Conservation (phyloP, 2,329 filamentous ascomycete species). For the Nannizzia gypsea region DNA sequence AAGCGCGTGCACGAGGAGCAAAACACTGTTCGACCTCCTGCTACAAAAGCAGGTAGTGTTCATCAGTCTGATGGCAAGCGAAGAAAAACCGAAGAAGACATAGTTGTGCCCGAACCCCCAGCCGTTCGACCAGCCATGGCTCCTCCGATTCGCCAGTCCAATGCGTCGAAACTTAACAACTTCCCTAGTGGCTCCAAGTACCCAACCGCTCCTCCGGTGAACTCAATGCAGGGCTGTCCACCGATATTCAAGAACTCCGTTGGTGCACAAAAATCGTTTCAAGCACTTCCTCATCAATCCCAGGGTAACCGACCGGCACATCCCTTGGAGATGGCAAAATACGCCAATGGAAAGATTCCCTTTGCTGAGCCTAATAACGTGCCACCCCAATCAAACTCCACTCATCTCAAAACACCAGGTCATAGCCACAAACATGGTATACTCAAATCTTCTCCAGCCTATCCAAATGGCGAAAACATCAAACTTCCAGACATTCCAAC, state of each 20-base stretch:
- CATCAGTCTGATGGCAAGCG: conserved; percentile 67
- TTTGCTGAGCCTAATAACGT: conserved; percentile 62
- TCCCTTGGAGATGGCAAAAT: conserved; percentile 73
- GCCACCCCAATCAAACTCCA: not conserved
- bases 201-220: conserved; percentile 25
- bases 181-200: conserved; percentile 28
- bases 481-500: conserved; percentile 91
- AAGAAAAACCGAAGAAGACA: conserved; percentile 62
- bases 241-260: conserved; percentile 36
- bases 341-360: conserved; percentile 77
- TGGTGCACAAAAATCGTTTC: conserved; percentile 2
- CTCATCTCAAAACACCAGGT: not conserved
- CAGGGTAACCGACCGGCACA: conserved; percentile 52
- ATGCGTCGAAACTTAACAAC: conserved; percentile 53
- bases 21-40: conserved; percentile 37
- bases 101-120: conserved; percentile 47
- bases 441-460: conserved; percentile 63
- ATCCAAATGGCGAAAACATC: conserved; percentile 80
- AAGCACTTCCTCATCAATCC: conserved; percentile 39
- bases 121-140: conserved; percentile 58
- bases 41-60: conserved; percentile 33
- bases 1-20: conserved; percentile 63
- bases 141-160: conserved; percentile 73
- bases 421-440: conserved; percentile 32
- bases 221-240: conserved; percentile 36